Evolutionary conservation across 371 early-diverging fungal genomes (phyloP).

Genomic region (Fennellomyces sp.): DNA sequence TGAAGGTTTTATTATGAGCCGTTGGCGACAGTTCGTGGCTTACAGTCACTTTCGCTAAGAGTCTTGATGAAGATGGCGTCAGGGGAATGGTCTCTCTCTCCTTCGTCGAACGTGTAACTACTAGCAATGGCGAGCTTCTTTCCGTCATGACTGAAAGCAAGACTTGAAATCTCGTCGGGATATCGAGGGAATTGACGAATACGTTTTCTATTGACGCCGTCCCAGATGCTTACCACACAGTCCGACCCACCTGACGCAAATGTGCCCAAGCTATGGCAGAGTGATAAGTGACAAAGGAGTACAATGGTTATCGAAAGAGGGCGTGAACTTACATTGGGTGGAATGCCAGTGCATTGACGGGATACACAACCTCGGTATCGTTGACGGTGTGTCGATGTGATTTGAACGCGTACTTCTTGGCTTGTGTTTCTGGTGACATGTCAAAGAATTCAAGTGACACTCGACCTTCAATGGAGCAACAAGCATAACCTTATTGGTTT

Average conservation of each 20-base stretch:
- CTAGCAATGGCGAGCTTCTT: constrained; percentile 84
- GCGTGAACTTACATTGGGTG: constrained; percentile 76
- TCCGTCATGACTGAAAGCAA: constrained; percentile 84
- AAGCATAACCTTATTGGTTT: constrained; percentile 87
- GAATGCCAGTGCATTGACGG: constrained; percentile 93
- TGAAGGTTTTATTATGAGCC: constrained; percentile 8
- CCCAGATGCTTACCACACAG: constrained; percentile 93
- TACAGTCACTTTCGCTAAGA: constrained; percentile 71
- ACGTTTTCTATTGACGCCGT: constrained; percentile 88
- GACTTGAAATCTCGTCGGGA: constrained; percentile 83
- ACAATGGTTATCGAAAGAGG: not conserved
- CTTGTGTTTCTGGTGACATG: constrained; percentile 62
- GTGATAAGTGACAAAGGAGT: not conserved
- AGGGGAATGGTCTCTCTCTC: constrained; percentile 86
- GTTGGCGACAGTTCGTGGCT: constrained; percentile 39
- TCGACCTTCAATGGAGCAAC: constrained; percentile 92
- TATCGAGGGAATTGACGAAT: constrained; percentile 79
- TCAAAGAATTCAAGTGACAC: constrained; percentile 94
- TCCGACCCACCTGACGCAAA: constrained; percentile 97
- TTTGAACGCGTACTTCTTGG: constrained; percentile 92
- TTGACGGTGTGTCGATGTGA: constrained; percentile 85
- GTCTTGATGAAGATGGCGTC: constrained; percentile 81
- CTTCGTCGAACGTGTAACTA: constrained; percentile 94
- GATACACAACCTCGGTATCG: constrained; percentile 87
- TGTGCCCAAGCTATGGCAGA: constrained; percentile 74